A percentile compares a stretch with the other conserved stretches of the same genome.
Evolutionary conservation across 2,329 filamentous ascomycete species (phyloP).

Genomic region (Penicillium corylophilum): DNA sequence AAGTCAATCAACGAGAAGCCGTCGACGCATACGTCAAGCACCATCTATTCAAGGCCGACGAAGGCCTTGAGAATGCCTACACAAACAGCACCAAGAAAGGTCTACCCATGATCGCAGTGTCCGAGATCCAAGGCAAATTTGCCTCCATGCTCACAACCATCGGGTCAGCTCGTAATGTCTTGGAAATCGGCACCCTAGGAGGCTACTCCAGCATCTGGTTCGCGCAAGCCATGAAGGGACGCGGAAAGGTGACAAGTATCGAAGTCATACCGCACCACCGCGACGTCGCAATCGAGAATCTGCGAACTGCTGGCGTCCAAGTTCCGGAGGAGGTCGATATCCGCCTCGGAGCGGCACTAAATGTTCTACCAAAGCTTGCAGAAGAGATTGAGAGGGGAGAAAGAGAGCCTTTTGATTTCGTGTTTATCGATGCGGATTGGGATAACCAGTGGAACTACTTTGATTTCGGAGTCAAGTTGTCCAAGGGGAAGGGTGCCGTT

Average conservation of each 20-base stretch:
- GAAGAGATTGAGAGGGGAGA: constrained; percentile 42
- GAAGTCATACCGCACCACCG: constrained; percentile 51
- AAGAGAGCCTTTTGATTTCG: constrained; percentile 48
- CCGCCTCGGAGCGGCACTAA: constrained; percentile 46
- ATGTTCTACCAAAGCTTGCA: constrained; percentile 43
- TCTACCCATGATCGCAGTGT: constrained; percentile 6
- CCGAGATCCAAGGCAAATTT: constrained; percentile 5
- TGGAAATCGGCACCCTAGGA: constrained; percentile 58
- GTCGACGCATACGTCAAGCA: constrained; percentile 3
- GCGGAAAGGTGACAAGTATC: constrained; percentile 49
- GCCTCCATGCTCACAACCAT: constrained; percentile 1
- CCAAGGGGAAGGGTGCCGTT: constrained; percentile 40
- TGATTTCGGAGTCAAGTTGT: constrained; percentile 31
- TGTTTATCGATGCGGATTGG: constrained; percentile 57
- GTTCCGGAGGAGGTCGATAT: constrained; percentile 44
- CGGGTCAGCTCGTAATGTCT: constrained; percentile 27
- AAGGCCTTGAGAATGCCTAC: constrained; percentile 2
- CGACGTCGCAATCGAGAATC: constrained; percentile 49
- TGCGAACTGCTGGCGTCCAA: constrained; percentile 39
- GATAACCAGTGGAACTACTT: constrained; percentile 53
- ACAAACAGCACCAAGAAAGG: constrained; percentile 3
- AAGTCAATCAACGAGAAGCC: background rate
- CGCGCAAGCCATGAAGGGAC: constrained; percentile 28
- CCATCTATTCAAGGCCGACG: constrained; percentile 1
- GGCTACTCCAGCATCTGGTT: constrained; percentile 57